Percentiles rank a stretch among this genome's conserved stretches.
Conservation (phyloP, 129 eudicot species). For the Escallonia rubra region DNA sequence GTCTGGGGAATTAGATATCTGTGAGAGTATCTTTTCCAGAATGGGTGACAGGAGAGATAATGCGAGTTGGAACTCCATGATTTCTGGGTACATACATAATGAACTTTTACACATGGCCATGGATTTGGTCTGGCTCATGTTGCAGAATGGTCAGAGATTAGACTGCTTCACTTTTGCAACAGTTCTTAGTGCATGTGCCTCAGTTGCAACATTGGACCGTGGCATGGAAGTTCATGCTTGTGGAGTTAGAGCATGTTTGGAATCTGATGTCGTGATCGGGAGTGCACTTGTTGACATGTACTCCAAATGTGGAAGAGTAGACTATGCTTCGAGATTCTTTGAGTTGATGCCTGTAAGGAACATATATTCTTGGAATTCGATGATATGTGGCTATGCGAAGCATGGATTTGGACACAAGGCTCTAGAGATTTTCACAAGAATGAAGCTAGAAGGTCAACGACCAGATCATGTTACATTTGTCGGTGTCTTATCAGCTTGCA, state of each 20-base stretch:
- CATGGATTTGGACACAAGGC: conserved; percentile 80
- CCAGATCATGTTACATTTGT: conserved; percentile 92
- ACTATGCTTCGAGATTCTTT: conserved; percentile 70
- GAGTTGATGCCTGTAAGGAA: conserved; percentile 54
- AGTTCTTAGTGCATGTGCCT: conserved; percentile 95
- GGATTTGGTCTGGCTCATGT: conserved; percentile 60
- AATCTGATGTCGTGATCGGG: conserved; percentile 78
- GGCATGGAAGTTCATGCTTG: conserved; percentile 98
- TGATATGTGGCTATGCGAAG: conserved; percentile 90
- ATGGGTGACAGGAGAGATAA: conserved; percentile 67
- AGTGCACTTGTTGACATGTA: conserved; percentile 90
- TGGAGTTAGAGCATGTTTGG: conserved; percentile 67
- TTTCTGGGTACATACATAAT: conserved; percentile 76
- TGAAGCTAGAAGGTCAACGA: conserved; percentile 52
- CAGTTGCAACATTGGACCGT: conserved; percentile 87
- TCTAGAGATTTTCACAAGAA: conserved; percentile 38
- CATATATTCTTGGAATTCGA: conserved; percentile 86
- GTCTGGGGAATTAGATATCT: conserved; percentile 55
- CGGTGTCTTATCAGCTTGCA: conserved; percentile 90
- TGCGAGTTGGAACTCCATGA: conserved; percentile 82
- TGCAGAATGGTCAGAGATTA: conserved; percentile 62
- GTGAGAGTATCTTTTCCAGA: conserved; percentile 65
- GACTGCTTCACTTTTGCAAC: conserved; percentile 86
- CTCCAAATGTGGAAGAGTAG: conserved; percentile 87
- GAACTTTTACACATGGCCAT: conserved; percentile 59